Base-by-base conservation (phyloP, 2,329 filamentous ascomycete genomes). In the Aspergillus felis region DNA sequence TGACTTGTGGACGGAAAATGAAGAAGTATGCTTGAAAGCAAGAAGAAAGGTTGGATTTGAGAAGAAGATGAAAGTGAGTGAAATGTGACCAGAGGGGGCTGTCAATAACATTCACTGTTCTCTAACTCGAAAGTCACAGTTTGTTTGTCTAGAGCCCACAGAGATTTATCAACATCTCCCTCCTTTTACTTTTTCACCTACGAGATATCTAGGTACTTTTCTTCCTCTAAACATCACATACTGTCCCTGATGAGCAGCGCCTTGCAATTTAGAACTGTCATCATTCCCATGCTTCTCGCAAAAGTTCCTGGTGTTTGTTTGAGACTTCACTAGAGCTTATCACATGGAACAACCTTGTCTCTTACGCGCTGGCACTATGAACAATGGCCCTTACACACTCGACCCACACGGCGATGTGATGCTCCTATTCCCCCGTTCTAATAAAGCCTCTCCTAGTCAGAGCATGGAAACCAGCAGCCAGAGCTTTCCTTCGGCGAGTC, bases 401-500 rank as follows among this genome's bases (percentile, higher is more conserved):
- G 52, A 54, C 12, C 52, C 47, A 6, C 1, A 46, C 20, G 52
- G 52, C 20, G 42, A 54, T n/a, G 52, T 54, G 24, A 54, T 54
- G 4, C 25, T 54, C 17, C 7, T 49, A 22, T 22, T 54, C 20
- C 27, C 9, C 17, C 42, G 35, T 7, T 12, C 24, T 2, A 49
- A 49, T 24, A 28, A 27, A n/a, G 42, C 42, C 14, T 54, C 42
- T 42, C 42, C 25, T 50, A 20, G 52, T 12, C 38, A 28, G 41
- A 20, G 20, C 5, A 1, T 22, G 3, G 28, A 32, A 35, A 20
- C 28, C 20, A n/a, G 32, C 12, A 29, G 12, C n/a, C 42, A 24
- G 20, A 24, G 7, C 14, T 7, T 38, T 7, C 5, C 32, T 29
- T 12, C 4, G 4, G 28, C 9, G 10, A 29, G 9, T 4, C 28